Evolutionary conservation across 768 basidiomycete species (phyloP).

Genomic region (Suillus fuscotomentosus): DNA sequence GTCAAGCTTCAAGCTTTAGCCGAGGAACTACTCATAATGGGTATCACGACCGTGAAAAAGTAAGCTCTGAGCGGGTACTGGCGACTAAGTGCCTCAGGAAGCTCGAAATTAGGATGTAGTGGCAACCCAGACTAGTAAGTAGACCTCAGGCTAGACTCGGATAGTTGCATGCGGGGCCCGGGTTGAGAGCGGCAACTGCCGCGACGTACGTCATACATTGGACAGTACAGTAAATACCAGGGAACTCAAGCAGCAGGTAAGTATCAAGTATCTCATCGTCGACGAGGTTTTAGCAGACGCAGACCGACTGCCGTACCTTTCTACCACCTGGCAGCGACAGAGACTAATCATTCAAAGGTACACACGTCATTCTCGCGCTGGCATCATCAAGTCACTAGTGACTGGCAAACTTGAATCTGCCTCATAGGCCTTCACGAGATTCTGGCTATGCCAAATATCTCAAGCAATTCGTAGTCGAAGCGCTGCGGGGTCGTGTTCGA

Average conservation of each 20-base stretch:
- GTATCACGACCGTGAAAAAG: not conserved
- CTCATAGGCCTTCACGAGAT: not conserved
- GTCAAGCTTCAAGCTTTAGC: not conserved
- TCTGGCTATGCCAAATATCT: not conserved
- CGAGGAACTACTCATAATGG: not conserved
- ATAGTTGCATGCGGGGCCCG: too few species aligned
- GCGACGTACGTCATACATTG: not conserved
- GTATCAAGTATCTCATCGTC: not conserved
- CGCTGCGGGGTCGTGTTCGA: slow-evolving; percentile 21
- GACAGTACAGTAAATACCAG: too few species aligned
- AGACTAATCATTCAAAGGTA: not conserved
- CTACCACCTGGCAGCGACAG: not conserved
- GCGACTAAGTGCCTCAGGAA: not conserved
- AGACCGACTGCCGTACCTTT: not conserved
- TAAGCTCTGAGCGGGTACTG: not conserved
- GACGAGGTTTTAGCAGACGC: not conserved
- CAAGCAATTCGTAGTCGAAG: not conserved
- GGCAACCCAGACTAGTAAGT: too few species aligned
- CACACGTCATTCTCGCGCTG: not conserved
- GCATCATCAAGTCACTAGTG: not conserved
- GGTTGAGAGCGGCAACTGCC: not conserved
- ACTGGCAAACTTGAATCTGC: not conserved
- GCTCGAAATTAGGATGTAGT: not conserved
- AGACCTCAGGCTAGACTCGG: too few species aligned
- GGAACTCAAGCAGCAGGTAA: not conserved